Evolutionary conservation across 2,329 filamentous ascomycete genomes (phyloP).

Genomic region (Neofusicoccum kwambonambiense): DNA sequence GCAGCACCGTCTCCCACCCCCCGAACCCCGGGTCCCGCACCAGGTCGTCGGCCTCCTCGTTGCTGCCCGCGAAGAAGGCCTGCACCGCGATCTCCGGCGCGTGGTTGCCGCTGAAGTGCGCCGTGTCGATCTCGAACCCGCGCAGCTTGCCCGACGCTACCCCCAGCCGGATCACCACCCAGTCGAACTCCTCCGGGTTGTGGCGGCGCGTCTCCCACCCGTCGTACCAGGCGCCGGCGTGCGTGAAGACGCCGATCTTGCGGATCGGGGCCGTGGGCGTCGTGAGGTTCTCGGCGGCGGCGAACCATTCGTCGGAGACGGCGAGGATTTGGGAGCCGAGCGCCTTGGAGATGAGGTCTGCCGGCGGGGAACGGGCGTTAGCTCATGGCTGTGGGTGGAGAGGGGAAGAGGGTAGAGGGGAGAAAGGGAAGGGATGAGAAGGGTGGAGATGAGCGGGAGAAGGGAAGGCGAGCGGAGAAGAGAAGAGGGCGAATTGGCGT

Average conservation of each 20-base stretch:
- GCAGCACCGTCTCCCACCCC: slow-evolving; percentile 70
- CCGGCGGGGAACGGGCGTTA: background rate
- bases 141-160: slow-evolving; percentile 67
- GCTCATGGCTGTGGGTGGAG: background rate
- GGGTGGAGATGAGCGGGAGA: background rate
- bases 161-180: slow-evolving; percentile 60
- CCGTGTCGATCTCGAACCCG: slow-evolving; percentile 77
- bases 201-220: slow-evolving; percentile 64
- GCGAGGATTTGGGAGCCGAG: slow-evolving; percentile 54
- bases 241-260: slow-evolving; percentile 58
- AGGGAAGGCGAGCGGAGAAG: background rate
- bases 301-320: slow-evolving; percentile 63
- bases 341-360: slow-evolving; percentile 54
- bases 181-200: slow-evolving; percentile 58
- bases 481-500: background rate
- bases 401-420: background rate
- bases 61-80: slow-evolving; percentile 61
- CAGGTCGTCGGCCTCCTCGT: slow-evolving; percentile 55
- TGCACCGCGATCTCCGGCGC: slow-evolving; percentile 77
- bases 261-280: slow-evolving; percentile 57
- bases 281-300: slow-evolving; percentile 57
- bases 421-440: background rate
- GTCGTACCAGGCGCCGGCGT: slow-evolving; percentile 64
- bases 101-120: slow-evolving; percentile 80
- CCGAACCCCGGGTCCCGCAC: slow-evolving; percentile 46